phyloP scores from a whole-genome alignment of 306 rosid species.

The Oemleria cerasiformis region DNA sequence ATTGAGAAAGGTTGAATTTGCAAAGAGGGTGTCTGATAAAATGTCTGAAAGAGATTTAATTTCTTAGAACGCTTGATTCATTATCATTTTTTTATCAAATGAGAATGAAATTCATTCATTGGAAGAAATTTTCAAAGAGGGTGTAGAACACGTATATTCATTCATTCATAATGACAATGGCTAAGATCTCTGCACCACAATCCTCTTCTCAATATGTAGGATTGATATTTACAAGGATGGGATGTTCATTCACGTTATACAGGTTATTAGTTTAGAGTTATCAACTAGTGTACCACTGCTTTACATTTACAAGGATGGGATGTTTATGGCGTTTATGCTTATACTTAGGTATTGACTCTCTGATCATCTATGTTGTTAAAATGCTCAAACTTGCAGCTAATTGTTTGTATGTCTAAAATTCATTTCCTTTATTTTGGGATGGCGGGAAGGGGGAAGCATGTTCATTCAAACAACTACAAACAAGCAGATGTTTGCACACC shows the following conservation, averaged over 20 bases:
- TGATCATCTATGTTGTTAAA: not conserved
- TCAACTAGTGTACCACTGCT: conserved; percentile 82
- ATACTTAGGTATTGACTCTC: conserved; percentile 50
- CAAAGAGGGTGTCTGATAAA: no score
- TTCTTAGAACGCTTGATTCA: no score
- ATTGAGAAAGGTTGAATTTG: no score
- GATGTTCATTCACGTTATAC: conserved; percentile 19
- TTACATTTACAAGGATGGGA: conserved; percentile 63
- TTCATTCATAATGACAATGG: no score
- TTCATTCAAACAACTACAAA: not conserved
- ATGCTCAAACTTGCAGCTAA: not conserved
- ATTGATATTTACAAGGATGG: no score
- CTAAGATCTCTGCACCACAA: no score
- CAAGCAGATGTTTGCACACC: not conserved
- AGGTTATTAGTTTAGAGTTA: conserved; percentile 74
- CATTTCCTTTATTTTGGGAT: not conserved
- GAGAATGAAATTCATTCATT: no score
- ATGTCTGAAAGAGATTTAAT: no score
- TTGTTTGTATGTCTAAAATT: not conserved
- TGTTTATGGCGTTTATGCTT: conserved; percentile 72
- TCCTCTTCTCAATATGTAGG: no score
- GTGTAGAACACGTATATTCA: no score
- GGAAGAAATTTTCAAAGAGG: no score
- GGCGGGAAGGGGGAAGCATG: not conserved
- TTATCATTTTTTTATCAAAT: no score